Conservation (phyloP, 495 filamentous ascomycete genomes). For the Trypethelium eluteriae region DNA sequence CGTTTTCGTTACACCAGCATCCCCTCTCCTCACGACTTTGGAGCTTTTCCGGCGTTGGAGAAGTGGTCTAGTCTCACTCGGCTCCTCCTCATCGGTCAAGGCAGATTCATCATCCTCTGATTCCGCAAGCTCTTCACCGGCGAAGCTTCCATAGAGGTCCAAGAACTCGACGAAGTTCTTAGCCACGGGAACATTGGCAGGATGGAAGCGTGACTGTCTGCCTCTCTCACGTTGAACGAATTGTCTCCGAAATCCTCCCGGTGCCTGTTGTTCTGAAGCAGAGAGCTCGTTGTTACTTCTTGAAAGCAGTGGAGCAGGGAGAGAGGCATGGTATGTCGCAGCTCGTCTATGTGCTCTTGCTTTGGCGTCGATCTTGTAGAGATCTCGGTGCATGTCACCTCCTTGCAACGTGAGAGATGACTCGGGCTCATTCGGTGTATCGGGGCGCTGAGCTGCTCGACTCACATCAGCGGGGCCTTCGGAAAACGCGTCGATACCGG, state of each 20-base stretch:
- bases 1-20: constrained; percentile 61
- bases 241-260: constrained; percentile 88
- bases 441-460: background rate
- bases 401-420: constrained; percentile 67
- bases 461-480: background rate
- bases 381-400: constrained; percentile 85
- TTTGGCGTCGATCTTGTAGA: constrained; percentile 85
- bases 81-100: constrained; percentile 50
- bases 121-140: constrained; percentile 90
- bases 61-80: constrained; percentile 57
- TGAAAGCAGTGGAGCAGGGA: constrained; percentile 50
- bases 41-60: constrained; percentile 63
- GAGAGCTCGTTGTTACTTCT: constrained; percentile 50
- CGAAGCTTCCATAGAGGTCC: constrained; percentile 92
- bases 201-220: constrained; percentile 44
- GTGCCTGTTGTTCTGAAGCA: constrained; percentile 80
- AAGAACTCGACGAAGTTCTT: constrained; percentile 92
- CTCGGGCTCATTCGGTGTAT: background rate
- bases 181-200: constrained; percentile 47
- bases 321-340: constrained; percentile 71
- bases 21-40: constrained; percentile 52
- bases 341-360: constrained; percentile 61
- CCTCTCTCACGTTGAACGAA: constrained; percentile 63
- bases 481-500: constrained; percentile 2
- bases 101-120: constrained; percentile 69